Base-by-base conservation (phyloP, 139 green algal species). In the Chlorella vulgaris region DNA sequence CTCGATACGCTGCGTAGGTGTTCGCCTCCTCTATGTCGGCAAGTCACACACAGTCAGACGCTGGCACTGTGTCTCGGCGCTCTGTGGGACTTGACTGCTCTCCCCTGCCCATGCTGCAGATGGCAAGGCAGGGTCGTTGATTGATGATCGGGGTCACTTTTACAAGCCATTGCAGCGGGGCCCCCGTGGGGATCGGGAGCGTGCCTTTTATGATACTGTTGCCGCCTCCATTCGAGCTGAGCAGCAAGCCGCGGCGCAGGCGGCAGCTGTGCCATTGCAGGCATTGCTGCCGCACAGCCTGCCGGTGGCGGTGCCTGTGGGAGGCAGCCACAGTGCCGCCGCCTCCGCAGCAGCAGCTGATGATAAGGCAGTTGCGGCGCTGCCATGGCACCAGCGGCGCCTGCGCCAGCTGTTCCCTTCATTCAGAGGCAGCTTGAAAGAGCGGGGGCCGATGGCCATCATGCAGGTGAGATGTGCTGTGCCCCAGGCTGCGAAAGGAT, bases 111-210 rank as follows among this genome's bases (percentile, higher is more conserved):
- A n/a, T 31, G 0, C 28, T 81, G 85, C 86, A 94, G 90, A 93
- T 68, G 90, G 89, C 29, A 91, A 91, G 42, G 89, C 88, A 7
- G 90, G 87, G 4, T 91, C 89, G 0, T 69, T 94, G 0, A 85
- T 94, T 2, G 91, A 95, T 43, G 87, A 89, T 35, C 35, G 70
- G 21, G 91, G 91, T 5, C 84, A 89, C 38, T 95, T 95, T 33
- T 93, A 93, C 79, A 95, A 95, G 81, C 91, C 88, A 35, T 77
- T 93, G n/a, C 81, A 93, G 83, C 70, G 38, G 21, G 91, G 89
- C 15, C 89, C 87, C 6, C 67, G 91, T 2, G 89, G 88, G 28
- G 78, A 87, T 7, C 80, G 91, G 0, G 91, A 94, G 66, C 82
- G 73, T 2, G 66, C 78, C 3, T 93, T 93, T 43, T 93, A 94